Evolutionary conservation across 2,329 filamentous ascomycete genomes (phyloP).

Genomic region (Periconia macrospinosa): DNA sequence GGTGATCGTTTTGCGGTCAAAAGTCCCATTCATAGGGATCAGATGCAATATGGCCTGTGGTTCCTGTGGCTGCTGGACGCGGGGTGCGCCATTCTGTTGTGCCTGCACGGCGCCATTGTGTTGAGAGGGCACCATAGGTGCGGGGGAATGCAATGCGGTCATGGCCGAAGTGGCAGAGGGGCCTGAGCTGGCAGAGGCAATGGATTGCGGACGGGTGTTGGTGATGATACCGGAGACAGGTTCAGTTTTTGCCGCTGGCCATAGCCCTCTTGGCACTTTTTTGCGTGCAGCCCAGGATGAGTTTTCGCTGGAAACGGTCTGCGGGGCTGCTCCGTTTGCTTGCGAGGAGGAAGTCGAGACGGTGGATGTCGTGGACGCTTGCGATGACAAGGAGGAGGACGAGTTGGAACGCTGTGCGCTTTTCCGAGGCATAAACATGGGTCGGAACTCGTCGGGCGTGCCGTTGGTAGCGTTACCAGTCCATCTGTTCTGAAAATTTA

Average conservation of each 20-base stretch:
- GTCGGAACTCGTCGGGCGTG: slow-evolving; percentile 73
- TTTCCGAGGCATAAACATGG: slow-evolving; percentile 87
- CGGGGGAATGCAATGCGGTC: slow-evolving; percentile 64
- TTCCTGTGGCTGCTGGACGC: slow-evolving; percentile 51
- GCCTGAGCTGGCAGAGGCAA: slow-evolving; percentile 61
- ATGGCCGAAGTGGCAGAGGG: slow-evolving; percentile 63
- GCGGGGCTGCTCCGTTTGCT: slow-evolving; percentile 58
- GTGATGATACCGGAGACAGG: slow-evolving; percentile 65
- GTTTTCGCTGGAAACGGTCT: slow-evolving; percentile 20
- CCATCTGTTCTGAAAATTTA: slow-evolving; percentile 67
- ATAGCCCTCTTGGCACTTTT: slow-evolving; percentile 59
- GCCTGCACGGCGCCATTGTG: slow-evolving; percentile 64
- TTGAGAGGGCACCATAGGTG: slow-evolving; percentile 67
- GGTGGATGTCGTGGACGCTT: slow-evolving; percentile 66
- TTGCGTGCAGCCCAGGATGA: slow-evolving; percentile 50
- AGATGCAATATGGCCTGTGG: slow-evolving; percentile 81
- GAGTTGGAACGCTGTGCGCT: slow-evolving; percentile 85
- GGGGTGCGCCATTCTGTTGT: slow-evolving; percentile 60
- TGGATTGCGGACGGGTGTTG: slow-evolving; percentile 63
- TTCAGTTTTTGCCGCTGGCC: slow-evolving; percentile 66
- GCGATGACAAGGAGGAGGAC: slow-evolving; percentile 75
- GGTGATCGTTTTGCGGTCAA: slow-evolving; percentile 93
- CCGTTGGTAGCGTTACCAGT: slow-evolving; percentile 54
- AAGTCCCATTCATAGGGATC: slow-evolving; percentile 90
- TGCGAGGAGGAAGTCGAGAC: slow-evolving; percentile 64